Base-by-base conservation (phyloP, 2,329 filamentous ascomycete species). In the Sphaerulina populicola region DNA sequence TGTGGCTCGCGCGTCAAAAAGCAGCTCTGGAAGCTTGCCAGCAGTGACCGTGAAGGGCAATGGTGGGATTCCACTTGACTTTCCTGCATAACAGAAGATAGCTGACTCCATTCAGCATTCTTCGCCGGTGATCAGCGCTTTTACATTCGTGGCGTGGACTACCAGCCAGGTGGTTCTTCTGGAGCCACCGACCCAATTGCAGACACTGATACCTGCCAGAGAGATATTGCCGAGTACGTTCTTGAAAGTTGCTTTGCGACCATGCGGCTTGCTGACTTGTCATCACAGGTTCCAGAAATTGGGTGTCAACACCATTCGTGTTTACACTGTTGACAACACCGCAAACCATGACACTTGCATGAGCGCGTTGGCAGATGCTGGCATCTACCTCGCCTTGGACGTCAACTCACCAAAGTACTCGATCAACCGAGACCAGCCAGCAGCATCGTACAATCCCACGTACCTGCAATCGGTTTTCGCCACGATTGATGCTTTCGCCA, bases 381-480 rank as follows among this genome's bases (percentile, higher is more conserved):
- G 87, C 63, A 95, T 95, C 75, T 95, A 95, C 76, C 80, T 94
- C 47, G 87, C 94, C 35, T 77, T 94, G 46, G 89, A 95, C 64
- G 86, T 93, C 75, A 94, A 94, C 80, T 91, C 79, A n/a, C 87
- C 88, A 60, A 77, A 81, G 59, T 94, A 94, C 77, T 93, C 88
- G 1, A 77, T 95, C 73, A 91, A 93, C 77, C 85, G 89, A 49
- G 76, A 74, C 52, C 68, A 81, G 7, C 87, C 88, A n/a, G 75
- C 72, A 42, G 70, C 74, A 6, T 94, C 89, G 1, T 95, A 95
- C 81, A 95, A 95, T 71, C 78, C 83, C 53, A 81, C 80, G 59
- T 95, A 95, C 69, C 79, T 95, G 27, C 88, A 86, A 71, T 82
- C 82, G 69, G 76, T 95, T 67, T 94, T 95, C 67, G 86, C 89